Evolutionary conservation across 306 rosid genomes (phyloP), one percentile per base, ranked within the genome.

Genomic region (Rosa rugosa): DNA sequence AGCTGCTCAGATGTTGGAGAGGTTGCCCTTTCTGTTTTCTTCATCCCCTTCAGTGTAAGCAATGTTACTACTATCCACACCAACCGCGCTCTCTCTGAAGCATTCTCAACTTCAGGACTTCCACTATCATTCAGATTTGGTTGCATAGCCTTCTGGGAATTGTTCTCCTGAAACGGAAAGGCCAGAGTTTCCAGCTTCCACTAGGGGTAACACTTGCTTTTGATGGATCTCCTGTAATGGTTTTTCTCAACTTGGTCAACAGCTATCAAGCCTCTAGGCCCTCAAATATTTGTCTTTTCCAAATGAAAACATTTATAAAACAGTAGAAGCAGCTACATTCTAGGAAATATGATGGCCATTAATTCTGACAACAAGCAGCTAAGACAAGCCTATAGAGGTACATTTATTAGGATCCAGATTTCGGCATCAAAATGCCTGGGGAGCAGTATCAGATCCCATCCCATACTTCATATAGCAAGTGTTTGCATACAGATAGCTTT

Each of bases 181-280:
- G 94, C 99, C 99, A 96, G 46, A 93, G 75, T 80, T 73, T 87
- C 99, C 99, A 93, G 80, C 86, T 89, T 87, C 89, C 96, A 64
- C 77, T 54, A 17, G 89, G 50, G 75, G 89, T 38, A 76, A 83
- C 44, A 68, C 42, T 73, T 73, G 36, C 56, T 71, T 79, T 80
- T 64, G 90, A 85, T 50, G 88, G 80, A 81, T 84, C 90, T 79
- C 92, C 98, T 92, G 92, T 75, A 86, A 83, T 47, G 81, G 76
- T 25, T 71, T 88, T 88, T 82, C 65, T 83, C 83, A 84, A 83
- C 68, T 60, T 51, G 80, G 82, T 94, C 78, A 89, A 80, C 77
- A 62, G 73, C 62, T 71, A 83, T 83, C 77, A 69, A 36, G 78
- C 77, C 69, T 80, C 87, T 76, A 50, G 65, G 69, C 54, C 75